phyloP scores from a whole-genome alignment of 176 grass and related monocot genomes.

The Carex cristatella region DNA sequence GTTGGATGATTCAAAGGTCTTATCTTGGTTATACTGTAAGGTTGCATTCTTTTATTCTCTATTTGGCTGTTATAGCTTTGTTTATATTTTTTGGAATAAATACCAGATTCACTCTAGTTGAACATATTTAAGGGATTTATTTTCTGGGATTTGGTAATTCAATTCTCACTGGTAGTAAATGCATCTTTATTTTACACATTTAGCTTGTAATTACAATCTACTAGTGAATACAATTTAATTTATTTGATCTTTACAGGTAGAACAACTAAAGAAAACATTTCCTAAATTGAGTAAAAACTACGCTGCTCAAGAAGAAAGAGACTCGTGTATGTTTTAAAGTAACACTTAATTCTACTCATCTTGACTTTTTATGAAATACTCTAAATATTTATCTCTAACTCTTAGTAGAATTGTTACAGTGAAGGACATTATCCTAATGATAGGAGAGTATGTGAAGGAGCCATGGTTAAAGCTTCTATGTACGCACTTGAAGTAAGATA shows the following conservation, averaged over 20 bases:
- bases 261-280: slow-evolving; percentile 68
- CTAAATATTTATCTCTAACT: slow-evolving; percentile 9
- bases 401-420: slow-evolving; percentile 39
- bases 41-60: slow-evolving; percentile 31
- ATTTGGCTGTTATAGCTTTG: not conserved
- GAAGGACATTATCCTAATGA: slow-evolving; percentile 68
- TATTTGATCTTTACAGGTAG: slow-evolving; percentile 51
- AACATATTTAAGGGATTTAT: not conserved
- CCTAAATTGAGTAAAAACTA: slow-evolving; percentile 81
- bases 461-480: slow-evolving; percentile 68
- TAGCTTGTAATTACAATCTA: not conserved
- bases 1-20: slow-evolving; percentile 80
- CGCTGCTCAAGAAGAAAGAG: slow-evolving; percentile 79
- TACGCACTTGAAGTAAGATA: slow-evolving; percentile 61
- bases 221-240: not conserved
- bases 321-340: slow-evolving; percentile 45
- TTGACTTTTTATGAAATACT: slow-evolving; percentile 19
- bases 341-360: slow-evolving; percentile 5
- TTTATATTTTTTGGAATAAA: not conserved
- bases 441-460: slow-evolving; percentile 79
- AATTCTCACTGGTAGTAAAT: not conserved
- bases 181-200: not conserved
- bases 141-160: not conserved
- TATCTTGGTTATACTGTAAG: slow-evolving; percentile 95
- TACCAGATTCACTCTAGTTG: not conserved